phyloP scores from a whole-genome alignment of 202 grass and related monocot species.

The Brachypodium distachyon region DNA sequence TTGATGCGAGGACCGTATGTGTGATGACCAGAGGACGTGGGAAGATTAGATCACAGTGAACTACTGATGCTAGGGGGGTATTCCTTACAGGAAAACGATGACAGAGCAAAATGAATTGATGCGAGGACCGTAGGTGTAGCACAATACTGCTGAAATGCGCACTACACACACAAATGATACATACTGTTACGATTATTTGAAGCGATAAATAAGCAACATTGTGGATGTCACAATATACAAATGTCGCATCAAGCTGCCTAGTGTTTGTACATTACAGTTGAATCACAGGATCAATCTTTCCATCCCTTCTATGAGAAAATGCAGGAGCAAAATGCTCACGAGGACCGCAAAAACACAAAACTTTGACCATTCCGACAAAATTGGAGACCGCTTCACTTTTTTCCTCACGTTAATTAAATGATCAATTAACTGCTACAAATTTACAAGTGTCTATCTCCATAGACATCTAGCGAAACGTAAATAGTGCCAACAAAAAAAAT shows the following conservation, averaged over 20 bases:
- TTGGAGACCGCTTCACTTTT: not conserved
- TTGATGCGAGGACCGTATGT: not conserved
- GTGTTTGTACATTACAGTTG: not conserved
- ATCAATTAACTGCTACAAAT: slow-evolving; percentile 24
- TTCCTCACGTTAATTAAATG: not conserved
- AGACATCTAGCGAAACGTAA: not conserved
- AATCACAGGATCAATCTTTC: not conserved
- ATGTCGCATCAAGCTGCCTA: not conserved
- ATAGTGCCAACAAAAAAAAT: not conserved
- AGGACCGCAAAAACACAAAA: slow-evolving; percentile 4
- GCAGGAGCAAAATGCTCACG: not conserved
- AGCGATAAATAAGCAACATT: not conserved
- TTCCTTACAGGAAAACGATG: not conserved
- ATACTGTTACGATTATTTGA: not conserved
- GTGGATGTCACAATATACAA: not conserved
- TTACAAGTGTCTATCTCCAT: not conserved
- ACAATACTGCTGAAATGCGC: not conserved
- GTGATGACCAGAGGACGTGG: too few species aligned
- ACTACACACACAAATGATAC: not conserved
- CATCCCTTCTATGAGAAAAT: not conserved
- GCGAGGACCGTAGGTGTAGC: not conserved
- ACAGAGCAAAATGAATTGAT: not conserved
- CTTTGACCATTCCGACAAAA: not conserved
- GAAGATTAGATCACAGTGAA: too few species aligned
- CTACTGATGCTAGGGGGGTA: too few species aligned